Base-by-base conservation (phyloP, 108 stramenopile species). In the Cylindrotheca closterium region DNA sequence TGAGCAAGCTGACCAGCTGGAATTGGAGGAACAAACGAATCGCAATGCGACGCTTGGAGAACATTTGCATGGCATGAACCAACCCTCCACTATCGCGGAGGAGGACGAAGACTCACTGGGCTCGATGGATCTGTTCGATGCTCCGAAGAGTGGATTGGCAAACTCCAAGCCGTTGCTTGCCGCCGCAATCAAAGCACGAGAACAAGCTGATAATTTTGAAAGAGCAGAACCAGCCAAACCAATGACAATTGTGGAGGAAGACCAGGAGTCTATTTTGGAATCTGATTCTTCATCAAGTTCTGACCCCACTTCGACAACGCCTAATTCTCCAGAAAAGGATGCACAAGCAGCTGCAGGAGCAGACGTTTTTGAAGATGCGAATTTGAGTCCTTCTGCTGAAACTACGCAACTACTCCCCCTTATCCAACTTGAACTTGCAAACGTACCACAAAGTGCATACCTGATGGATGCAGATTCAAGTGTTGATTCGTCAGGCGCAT, bases 151-250 rank as follows among this genome's bases (percentile, higher is more conserved):
- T 1, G 52, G 52, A 10, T 45, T 12, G 12, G 33, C 63, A 4
- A 51, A 51, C 17, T 7, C 10, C 0, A 65, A 65, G 52, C 63
- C 63, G 23, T 33, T 65, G 1, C 25, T 65, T 1, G 63, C 51
- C 10, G 63, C 63, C 27, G 63, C 63, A 37, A 18, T 65, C 1
- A 65, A 54, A 54, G 63, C 63, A 15, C 52, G 54, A 47, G 63
- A 45, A 34, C 52, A 52, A 5, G 23, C 49, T 24, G 60, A 62
- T 19, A 17, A 45, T 17, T 45, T 45, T 8, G 51, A 10, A n/a
- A 17, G 21, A 52, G 21, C 45, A 12, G 8, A 8, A 17, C 8
- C 42, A 17, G 17, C 12, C 42, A 8, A 17, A 12, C 17, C 12
- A 17, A 45, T 12, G 17, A 45, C 12, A 8, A 8, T 45, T 17